Evolutionary conservation across 2,329 filamentous ascomycete species (phyloP).

Genomic region (Coniella lustricola): DNA sequence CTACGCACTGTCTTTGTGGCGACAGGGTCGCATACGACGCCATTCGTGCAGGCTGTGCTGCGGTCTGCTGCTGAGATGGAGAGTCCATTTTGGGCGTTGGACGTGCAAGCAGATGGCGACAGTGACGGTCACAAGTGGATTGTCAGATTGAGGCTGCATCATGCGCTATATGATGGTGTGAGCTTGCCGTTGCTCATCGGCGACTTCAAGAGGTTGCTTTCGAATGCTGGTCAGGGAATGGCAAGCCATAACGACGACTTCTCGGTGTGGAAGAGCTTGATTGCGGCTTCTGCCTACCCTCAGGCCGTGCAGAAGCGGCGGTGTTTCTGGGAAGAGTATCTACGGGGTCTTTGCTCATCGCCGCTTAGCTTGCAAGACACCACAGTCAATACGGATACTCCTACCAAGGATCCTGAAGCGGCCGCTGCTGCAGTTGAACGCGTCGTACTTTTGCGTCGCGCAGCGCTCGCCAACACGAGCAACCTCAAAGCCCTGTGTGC

Average conservation of each 20-base stretch:
- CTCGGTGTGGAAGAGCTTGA: conserved; percentile 23
- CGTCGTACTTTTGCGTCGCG: conserved; percentile 36
- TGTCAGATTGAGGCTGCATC: conserved; percentile 62
- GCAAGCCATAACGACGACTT: no score
- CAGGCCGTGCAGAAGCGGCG: conserved; percentile 17
- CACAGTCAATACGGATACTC: not conserved
- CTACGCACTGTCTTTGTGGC: conserved; percentile 62
- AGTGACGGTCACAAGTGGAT: conserved; percentile 20
- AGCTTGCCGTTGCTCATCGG: conserved; percentile 61
- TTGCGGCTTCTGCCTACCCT: conserved; percentile 11
- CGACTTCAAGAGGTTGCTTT: conserved; percentile 24
- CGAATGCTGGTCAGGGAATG: not conserved
- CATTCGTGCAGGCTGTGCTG: conserved; percentile 59
- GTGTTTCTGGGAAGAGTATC: conserved; percentile 37
- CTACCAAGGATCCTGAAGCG: not conserved
- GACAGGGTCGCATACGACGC: conserved; percentile 36
- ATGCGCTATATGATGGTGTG: conserved; percentile 82
- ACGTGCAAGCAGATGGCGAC: conserved; percentile 12
- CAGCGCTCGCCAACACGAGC: conserved; percentile 34
- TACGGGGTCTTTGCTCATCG: conserved; percentile 22
- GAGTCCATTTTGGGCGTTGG: conserved; percentile 20
- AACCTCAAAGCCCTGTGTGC: conserved; percentile 32
- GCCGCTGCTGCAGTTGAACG: not conserved
- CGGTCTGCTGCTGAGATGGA: not conserved
- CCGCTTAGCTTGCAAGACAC: conserved; percentile 9